phyloP scores from a whole-genome alignment of 1,139 yeast species.

The Suhomyces ambrosiae region DNA sequence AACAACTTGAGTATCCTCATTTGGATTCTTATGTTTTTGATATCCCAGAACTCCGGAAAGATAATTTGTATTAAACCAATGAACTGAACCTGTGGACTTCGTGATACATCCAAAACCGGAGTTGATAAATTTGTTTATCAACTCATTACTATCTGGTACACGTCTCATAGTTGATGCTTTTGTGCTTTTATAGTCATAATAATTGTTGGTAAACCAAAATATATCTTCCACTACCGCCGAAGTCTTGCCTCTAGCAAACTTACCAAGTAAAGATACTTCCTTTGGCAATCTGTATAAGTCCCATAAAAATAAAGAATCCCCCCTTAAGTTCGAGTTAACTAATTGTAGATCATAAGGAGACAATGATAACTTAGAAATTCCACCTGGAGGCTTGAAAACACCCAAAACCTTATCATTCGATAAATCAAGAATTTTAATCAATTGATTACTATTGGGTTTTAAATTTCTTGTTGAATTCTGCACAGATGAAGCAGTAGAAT shows the following conservation, averaged over 20 bases:
- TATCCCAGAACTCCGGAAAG: constrained; percentile 37
- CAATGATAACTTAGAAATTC: constrained; percentile 60
- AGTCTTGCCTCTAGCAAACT: constrained; percentile 65
- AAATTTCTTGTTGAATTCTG: constrained; percentile 30
- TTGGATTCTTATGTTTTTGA: constrained; percentile 23
- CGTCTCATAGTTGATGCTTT: background rate
- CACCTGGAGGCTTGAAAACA: constrained; percentile 60
- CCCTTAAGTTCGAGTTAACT: constrained; percentile 58
- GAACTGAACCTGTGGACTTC: constrained; percentile 59
- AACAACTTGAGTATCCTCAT: constrained; percentile 22
- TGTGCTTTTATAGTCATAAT: constrained; percentile 6
- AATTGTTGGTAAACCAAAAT: constrained; percentile 51
- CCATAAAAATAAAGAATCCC: constrained; percentile 67
- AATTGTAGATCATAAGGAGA: constrained; percentile 65
- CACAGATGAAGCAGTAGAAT: constrained; percentile 40
- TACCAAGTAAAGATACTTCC: constrained; percentile 58
- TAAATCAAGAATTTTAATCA: constrained; percentile 50
- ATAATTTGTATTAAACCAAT: constrained; percentile 57
- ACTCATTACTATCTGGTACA: background rate
- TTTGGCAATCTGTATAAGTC: constrained; percentile 57
- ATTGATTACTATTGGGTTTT: constrained; percentile 35
- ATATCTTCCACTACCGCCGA: constrained; percentile 55
- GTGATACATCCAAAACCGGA: constrained; percentile 60
- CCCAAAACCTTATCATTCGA: constrained; percentile 46
- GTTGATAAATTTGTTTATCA: constrained; percentile 28